phyloP scores from a whole-genome alignment of 2,329 filamentous ascomycete species.

The Orbilia quercus region DNA sequence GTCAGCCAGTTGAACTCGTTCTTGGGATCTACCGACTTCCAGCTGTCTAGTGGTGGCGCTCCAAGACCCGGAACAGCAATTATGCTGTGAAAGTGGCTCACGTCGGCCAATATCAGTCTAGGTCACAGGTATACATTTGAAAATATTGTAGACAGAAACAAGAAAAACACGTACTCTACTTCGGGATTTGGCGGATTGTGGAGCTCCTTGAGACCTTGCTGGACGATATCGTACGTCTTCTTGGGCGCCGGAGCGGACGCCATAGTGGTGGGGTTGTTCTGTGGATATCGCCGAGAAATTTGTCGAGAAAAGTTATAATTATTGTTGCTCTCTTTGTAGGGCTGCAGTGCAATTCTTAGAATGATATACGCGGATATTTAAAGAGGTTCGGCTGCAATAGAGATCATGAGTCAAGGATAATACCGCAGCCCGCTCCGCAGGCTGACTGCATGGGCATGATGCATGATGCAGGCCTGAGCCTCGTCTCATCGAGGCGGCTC shows the following conservation, averaged over 20 bases:
- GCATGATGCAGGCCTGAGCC: background rate
- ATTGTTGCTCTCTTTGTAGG: too few relatives aligned
- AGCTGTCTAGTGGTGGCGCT: constrained; percentile 64
- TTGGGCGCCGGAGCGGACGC: constrained; percentile 26
- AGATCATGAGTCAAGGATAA: too few relatives aligned
- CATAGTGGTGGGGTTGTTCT: background rate
- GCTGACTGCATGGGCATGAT: background rate
- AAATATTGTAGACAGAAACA: background rate
- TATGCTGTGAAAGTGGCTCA: too few relatives aligned
- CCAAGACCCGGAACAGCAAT: constrained; percentile 65
- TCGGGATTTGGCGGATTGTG: constrained; percentile 62
- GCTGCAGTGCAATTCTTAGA: too few relatives aligned
- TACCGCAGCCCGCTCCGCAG: too few relatives aligned
- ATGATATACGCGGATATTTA: too few relatives aligned
- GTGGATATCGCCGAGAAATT: too few relatives aligned
- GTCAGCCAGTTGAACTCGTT: constrained; percentile 65
- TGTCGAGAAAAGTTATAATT: too few relatives aligned
- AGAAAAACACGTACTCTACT: constrained; percentile 62
- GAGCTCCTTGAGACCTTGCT: constrained; percentile 64
- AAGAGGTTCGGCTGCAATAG: too few relatives aligned
- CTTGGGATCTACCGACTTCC: constrained; percentile 61
- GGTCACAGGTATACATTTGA: background rate
- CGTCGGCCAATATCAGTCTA: too few relatives aligned
- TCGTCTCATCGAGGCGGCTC: background rate
- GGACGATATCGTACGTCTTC: constrained; percentile 61